A percentile compares a stretch with the other conserved stretches of the same genome.
phyloP scores from a whole-genome alignment of 306 rosid species.

The Canavalia gladiata region DNA sequence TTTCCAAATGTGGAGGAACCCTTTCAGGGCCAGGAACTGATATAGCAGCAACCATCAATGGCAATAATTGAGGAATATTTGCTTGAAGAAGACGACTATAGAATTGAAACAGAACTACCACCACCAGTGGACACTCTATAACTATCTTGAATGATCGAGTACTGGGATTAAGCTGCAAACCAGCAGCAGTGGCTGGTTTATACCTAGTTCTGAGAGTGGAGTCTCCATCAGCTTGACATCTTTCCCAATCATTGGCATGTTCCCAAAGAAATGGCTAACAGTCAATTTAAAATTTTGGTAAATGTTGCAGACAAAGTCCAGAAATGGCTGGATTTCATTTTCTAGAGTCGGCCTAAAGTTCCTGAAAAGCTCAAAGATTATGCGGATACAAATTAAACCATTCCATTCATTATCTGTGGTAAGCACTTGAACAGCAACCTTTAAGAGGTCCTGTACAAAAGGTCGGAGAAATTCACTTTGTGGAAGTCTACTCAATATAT shows the following conservation, averaged over 20 bases:
- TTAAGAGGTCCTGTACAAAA: constrained; percentile 93
- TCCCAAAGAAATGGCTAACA: constrained; percentile 90
- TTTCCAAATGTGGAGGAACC: constrained; percentile 83
- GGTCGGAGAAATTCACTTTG: constrained; percentile 98
- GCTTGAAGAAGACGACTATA: constrained; percentile 94
- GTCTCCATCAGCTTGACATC: constrained; percentile 86
- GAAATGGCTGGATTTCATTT: constrained; percentile 91
- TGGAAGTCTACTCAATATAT: constrained; percentile 94
- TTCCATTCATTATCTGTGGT: constrained; percentile 96
- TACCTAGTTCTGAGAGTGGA: constrained; percentile 69
- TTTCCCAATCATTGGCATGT: constrained; percentile 63
- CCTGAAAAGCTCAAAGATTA: constrained; percentile 92
- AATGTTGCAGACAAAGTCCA: constrained; percentile 93
- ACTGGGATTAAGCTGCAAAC: constrained; percentile 90
- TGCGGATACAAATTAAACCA: constrained; percentile 87
- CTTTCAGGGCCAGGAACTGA: constrained; percentile 97
- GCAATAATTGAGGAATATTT: constrained; percentile 92
- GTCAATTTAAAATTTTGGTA: constrained; percentile 89
- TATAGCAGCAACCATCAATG: constrained; percentile 97
- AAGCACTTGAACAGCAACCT: constrained; percentile 93
- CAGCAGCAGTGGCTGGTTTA: constrained; percentile 62
- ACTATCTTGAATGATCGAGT: constrained; percentile 93
- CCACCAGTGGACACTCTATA: constrained; percentile 97
- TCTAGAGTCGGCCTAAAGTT: constrained; percentile 93
- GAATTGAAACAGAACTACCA: constrained; percentile 94